Conservation (phyloP, 2,329 filamentous ascomycete genomes). For the Gaeumannomyces sp. region DNA sequence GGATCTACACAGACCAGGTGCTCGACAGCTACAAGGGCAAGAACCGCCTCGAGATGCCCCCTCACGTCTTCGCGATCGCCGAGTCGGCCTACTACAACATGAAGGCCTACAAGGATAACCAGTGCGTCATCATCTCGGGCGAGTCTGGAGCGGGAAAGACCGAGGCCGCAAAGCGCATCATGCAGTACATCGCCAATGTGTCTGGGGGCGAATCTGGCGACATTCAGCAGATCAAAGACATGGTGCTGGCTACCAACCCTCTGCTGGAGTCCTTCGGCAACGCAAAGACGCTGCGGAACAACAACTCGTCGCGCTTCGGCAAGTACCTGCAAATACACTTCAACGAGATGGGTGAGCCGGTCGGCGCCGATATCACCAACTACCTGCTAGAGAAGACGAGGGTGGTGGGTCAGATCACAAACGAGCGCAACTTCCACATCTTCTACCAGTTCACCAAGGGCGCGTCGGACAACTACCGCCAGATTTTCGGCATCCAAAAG, state of each 20-base stretch:
- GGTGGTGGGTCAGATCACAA: slow-evolving; percentile 89
- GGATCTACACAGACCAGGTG: slow-evolving; percentile 94
- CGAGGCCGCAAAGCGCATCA: slow-evolving; percentile 95
- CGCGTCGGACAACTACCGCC: slow-evolving; percentile 77
- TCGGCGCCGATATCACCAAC: slow-evolving; percentile 96
- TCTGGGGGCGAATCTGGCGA: slow-evolving; percentile 79
- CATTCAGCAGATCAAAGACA: slow-evolving; percentile 97
- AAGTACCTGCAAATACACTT: slow-evolving; percentile 98
- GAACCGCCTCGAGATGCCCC: slow-evolving; percentile 90
- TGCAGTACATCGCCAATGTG: slow-evolving; percentile 99
- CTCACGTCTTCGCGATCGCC: slow-evolving; percentile 95
- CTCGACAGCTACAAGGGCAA: slow-evolving; percentile 93
- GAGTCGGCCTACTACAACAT: slow-evolving; percentile 98
- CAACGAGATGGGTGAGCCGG: slow-evolving; percentile 82
- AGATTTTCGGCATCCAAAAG: slow-evolving; percentile 83
- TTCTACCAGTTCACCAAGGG: slow-evolving; percentile 99
- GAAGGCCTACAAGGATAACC: slow-evolving; percentile 98
- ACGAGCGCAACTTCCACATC: slow-evolving; percentile 98
- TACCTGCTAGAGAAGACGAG: slow-evolving; percentile 93
- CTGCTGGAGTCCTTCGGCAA: slow-evolving; percentile 97
- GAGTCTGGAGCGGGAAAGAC: slow-evolving; percentile 98
- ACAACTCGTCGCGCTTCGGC: slow-evolving; percentile 97
- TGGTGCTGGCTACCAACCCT: slow-evolving; percentile 97
- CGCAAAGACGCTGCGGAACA: slow-evolving; percentile 95
- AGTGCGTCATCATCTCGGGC: slow-evolving; percentile 98